A percentile compares a stretch with the other conserved stretches of the same genome.
Conservation (phyloP, 139 green algal species). For the Tetraselmis striata region DNA sequence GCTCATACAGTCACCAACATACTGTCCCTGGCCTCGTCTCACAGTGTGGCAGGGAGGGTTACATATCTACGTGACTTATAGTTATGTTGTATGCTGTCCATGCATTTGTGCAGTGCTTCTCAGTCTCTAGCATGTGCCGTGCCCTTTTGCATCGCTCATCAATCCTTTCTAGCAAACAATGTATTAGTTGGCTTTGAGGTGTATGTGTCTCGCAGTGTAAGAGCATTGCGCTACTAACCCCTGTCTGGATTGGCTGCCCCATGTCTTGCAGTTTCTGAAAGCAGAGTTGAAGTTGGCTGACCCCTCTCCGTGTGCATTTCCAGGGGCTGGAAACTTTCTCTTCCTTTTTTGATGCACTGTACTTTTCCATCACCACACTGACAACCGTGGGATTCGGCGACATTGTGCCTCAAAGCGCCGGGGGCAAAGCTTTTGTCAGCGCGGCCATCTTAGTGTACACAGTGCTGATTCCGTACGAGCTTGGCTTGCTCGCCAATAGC, state of each 20-base stretch:
- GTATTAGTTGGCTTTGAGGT: background rate
- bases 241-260: background rate
- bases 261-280: no score
- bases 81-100: no score
- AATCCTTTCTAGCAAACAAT: background rate
- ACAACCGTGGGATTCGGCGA: conserved; percentile 1
- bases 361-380: conserved; percentile 2
- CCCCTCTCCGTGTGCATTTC: background rate
- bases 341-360: background rate
- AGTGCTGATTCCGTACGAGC: background rate
- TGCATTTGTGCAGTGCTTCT: no score
- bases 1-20: no score
- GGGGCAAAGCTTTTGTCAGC: background rate
- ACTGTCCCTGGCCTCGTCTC: no score
- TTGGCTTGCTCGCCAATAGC: background rate
- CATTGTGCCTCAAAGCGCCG: background rate
- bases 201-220: background rate
- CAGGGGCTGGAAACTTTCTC: background rate
- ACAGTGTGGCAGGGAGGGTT: no score
- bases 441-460: background rate
- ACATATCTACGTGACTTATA: no score
- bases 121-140: background rate
- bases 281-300: no score
- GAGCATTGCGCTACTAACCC: background rate
- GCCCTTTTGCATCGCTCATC: background rate